Percentiles rank a stretch among this genome's conserved stretches.
phyloP scores from a whole-genome alignment of 108 stramenopile species.

The Discostella pseudostelligera region DNA sequence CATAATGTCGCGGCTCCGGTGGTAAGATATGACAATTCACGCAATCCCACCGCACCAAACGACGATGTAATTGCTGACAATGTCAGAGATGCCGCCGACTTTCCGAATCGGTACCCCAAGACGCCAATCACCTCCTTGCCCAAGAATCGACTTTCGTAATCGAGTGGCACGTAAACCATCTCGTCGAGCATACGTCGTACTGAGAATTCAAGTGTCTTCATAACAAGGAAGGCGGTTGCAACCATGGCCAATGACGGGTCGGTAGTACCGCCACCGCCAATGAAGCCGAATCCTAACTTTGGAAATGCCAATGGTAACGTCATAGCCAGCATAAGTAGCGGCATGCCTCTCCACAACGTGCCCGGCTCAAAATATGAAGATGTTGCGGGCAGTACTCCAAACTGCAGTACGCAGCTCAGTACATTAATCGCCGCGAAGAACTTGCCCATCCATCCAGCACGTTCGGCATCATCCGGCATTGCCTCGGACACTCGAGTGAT shows the following conservation, averaged over 20 bases:
- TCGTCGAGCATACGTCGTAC: constrained; percentile 84
- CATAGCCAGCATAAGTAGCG: constrained; percentile 36
- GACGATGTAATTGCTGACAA: constrained; percentile 41
- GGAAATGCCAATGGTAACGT: constrained; percentile 29
- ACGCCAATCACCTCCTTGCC: constrained; percentile 68
- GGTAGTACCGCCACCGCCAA: not conserved
- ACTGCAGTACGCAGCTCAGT: constrained; percentile 62
- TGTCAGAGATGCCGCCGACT: constrained; percentile 43
- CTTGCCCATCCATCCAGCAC: constrained; percentile 77
- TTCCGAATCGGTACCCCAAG: constrained; percentile 56
- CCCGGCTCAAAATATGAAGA: constrained; percentile 55
- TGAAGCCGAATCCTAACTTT: constrained; percentile 4
- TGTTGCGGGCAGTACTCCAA: constrained; percentile 63
- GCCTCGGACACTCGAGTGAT: constrained; percentile 60
- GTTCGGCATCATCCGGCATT: constrained; percentile 61
- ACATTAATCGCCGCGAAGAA: constrained; percentile 75
- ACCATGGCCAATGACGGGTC: constrained; percentile 71
- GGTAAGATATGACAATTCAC: constrained; percentile 63
- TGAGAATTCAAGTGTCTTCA: constrained; percentile 87
- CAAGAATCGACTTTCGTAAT: constrained; percentile 81
- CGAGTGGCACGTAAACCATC: constrained; percentile 80
- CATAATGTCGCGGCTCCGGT: constrained; percentile 56
- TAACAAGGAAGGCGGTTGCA: constrained; percentile 63
- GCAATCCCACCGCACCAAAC: constrained; percentile 56
- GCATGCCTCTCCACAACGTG: constrained; percentile 69